These are phyloP conservation scores for Onygenales sp. DNA, from an alignment of 2,329 filamentous ascomycete genomes.

Conservation along the genomic window DNA sequence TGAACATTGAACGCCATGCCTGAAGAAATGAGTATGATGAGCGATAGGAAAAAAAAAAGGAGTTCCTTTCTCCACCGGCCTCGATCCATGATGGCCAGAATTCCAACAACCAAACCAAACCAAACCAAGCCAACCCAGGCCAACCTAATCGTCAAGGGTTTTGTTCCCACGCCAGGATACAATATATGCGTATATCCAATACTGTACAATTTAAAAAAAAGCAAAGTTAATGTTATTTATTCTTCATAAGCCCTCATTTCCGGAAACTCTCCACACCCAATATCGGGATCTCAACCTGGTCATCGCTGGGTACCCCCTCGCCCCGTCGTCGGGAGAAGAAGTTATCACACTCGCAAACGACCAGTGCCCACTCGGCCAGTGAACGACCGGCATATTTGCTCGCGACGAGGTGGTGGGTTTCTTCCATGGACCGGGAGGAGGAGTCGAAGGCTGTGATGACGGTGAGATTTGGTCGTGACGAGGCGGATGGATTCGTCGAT, in stretches of 20 bases:
- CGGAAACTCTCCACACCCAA: conserved; percentile 54
- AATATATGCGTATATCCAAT: background rate
- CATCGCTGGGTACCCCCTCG: conserved; percentile 50
- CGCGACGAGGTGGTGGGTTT: conserved; percentile 22
- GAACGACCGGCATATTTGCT: conserved; percentile 54
- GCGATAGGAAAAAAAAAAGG: no score
- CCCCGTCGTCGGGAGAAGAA: conserved; percentile 54
- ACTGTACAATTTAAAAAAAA: background rate
- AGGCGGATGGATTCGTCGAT: no score
- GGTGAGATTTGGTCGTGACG: background rate
- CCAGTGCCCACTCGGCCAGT: conserved; percentile 54
- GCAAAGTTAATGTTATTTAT: background rate
- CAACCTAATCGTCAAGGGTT: no score
- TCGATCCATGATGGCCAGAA: no score
- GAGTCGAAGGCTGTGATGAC: conserved; percentile 8
- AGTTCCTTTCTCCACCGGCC: no score
- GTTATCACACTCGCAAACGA: conserved; percentile 53
- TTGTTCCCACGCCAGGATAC: no score
- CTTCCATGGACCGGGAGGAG: conserved; percentile 14
- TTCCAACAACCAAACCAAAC: no score
- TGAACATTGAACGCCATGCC: no score
- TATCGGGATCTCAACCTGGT: conserved; percentile 51
- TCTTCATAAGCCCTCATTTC: conserved; percentile 16
- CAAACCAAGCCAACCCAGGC: no score
- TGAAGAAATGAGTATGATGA: no score